Conservation (phyloP, 106 monocot species). For the Apostasia shenzhenica region DNA sequence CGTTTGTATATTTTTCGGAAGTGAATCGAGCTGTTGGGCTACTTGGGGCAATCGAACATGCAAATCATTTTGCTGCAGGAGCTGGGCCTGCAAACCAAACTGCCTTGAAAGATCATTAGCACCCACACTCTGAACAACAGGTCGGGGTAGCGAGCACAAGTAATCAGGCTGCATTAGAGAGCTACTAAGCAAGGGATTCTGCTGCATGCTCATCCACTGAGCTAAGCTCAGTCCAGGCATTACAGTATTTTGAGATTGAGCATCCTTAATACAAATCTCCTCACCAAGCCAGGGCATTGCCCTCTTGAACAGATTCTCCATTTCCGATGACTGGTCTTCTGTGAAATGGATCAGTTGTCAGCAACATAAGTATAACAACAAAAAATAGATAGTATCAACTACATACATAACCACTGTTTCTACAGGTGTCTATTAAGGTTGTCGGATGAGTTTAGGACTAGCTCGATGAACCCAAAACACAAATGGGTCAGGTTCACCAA, state of each 20-base stretch:
- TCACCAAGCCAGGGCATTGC: conserved; percentile 85
- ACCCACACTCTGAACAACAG: conserved; percentile 46
- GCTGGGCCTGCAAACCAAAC: conserved; percentile 40
- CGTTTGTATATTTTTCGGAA: conserved; percentile 23
- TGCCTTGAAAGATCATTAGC: conserved; percentile 47
- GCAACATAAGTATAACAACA: background rate
- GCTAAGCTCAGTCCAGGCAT: conserved; percentile 73
- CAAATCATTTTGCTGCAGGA: conserved; percentile 48
- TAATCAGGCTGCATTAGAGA: conserved; percentile 53
- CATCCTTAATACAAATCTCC: conserved; percentile 72
- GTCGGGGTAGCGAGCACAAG: conserved; percentile 30
- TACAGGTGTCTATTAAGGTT: too few species aligned
- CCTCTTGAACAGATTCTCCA: conserved; percentile 78
- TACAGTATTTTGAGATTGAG: conserved; percentile 49
- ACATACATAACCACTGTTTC: background rate
- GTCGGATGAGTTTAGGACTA: too few species aligned
- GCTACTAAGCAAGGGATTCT: conserved; percentile 46
- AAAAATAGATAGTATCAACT: background rate
- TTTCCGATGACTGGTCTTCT: conserved; percentile 74
- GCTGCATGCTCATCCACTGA: conserved; percentile 88
- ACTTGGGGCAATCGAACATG: conserved; percentile 46
- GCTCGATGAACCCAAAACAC: too few species aligned
- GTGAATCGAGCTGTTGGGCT: conserved; percentile 33
- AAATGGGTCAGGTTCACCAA: too few species aligned
- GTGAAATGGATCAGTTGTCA: conserved; percentile 4